phyloP scores from a whole-genome alignment of 192 early-diverging fungal genomes.

The Helicostylum pulchrum region DNA sequence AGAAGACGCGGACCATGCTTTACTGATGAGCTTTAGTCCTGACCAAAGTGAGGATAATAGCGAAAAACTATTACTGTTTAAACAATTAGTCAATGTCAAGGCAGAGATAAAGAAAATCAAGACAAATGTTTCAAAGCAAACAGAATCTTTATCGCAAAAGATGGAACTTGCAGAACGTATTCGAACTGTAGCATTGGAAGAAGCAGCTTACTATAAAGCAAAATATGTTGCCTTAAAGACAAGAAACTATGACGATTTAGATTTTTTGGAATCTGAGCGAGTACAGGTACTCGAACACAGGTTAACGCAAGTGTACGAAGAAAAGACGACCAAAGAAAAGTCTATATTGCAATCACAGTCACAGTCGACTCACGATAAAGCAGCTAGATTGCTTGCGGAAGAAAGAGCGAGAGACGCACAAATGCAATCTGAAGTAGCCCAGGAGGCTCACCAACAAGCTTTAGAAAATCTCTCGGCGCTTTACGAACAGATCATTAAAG shows the following conservation, averaged over 20 bases:
- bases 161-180: slow-evolving; percentile 47
- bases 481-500: slow-evolving; percentile 39
- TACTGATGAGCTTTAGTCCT: slow-evolving; percentile 27
- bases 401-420: slow-evolving; percentile 43
- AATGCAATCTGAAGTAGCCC: slow-evolving; percentile 46
- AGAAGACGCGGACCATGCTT: slow-evolving; percentile 30
- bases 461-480: slow-evolving; percentile 42
- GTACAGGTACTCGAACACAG: slow-evolving; percentile 43
- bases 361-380: slow-evolving; percentile 43
- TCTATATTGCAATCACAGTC: slow-evolving; percentile 45
- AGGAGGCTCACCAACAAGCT: slow-evolving; percentile 46
- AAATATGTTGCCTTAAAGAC: slow-evolving; percentile 46
- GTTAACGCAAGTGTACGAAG: slow-evolving; percentile 35
- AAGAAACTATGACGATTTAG: slow-evolving; percentile 31
- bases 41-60: slow-evolving; percentile 27
- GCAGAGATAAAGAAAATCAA: slow-evolving; percentile 44
- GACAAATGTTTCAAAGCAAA: slow-evolving; percentile 41
- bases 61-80: slow-evolving; percentile 33
- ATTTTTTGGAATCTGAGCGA: slow-evolving; percentile 40
- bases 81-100: slow-evolving; percentile 46
- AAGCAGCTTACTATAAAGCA: slow-evolving; percentile 53
- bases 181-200: slow-evolving; percentile 50
- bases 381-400: slow-evolving; percentile 42
- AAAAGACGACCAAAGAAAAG: slow-evolving; percentile 36
- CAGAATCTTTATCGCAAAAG: slow-evolving; percentile 45